phyloP scores from a whole-genome alignment of 805 yeast species.

The Wickerhamomyces bovis region DNA sequence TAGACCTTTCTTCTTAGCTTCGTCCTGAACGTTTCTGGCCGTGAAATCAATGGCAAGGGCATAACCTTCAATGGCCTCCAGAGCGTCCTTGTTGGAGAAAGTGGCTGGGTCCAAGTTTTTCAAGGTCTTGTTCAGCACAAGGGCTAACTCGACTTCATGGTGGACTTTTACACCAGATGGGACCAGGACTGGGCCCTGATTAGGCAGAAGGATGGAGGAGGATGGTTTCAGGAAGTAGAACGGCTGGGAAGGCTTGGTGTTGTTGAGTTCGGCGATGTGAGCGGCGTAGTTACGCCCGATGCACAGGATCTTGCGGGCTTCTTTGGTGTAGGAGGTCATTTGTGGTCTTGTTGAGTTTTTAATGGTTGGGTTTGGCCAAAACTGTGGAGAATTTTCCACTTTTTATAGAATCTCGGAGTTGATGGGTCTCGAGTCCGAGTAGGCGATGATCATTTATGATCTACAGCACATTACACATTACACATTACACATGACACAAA shows the following conservation, averaged over 20 bases:
- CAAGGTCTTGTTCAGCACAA: slow-evolving; percentile 59
- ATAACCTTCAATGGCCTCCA: slow-evolving; percentile 78
- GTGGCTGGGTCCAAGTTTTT: slow-evolving; percentile 50
- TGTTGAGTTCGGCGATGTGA: slow-evolving; percentile 86
- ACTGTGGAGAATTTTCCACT: neutral
- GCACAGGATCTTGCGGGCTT: slow-evolving; percentile 78
- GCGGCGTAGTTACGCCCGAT: slow-evolving; percentile 98
- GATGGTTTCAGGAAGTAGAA: slow-evolving; percentile 91
- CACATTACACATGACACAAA: neutral
- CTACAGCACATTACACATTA: neutral
- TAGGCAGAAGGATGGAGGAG: slow-evolving; percentile 59
- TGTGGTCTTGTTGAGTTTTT: no score
- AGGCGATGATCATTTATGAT: neutral
- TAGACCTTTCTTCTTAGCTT: slow-evolving; percentile 85
- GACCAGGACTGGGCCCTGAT: slow-evolving; percentile 70
- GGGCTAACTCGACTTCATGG: slow-evolving; percentile 90
- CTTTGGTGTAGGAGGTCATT: slow-evolving; percentile 40
- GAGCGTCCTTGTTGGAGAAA: slow-evolving; percentile 61
- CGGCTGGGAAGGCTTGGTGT: slow-evolving; percentile 76
- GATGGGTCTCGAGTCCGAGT: neutral
- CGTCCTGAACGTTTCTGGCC: slow-evolving; percentile 93
- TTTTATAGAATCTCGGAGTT: neutral
- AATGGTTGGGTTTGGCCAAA: no score
- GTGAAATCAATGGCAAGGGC: slow-evolving; percentile 91
- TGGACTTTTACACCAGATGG: slow-evolving; percentile 80